phyloP scores from a whole-genome alignment of 1,284 basidiomycete genomes.

The Cystobasidiaceae sp. region DNA sequence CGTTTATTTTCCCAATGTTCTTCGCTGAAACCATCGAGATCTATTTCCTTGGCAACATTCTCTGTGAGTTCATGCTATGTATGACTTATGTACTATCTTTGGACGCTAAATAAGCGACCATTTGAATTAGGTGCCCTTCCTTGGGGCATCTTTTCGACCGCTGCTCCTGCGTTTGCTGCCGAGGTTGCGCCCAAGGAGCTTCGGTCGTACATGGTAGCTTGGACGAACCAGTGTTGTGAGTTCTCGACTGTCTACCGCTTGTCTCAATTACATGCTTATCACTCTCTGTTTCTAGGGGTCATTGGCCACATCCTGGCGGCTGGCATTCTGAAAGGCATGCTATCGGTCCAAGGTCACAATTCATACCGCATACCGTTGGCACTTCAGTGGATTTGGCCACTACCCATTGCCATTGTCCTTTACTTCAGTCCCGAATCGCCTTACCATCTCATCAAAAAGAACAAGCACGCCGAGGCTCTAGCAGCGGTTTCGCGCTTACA shows the following conservation, averaged over 20 bases:
- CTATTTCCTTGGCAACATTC: slow-evolving; percentile 47
- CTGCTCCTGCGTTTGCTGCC: slow-evolving; percentile 51
- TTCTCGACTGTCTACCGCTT: too few species aligned
- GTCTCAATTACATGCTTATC: too few species aligned
- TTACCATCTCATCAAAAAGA: slow-evolving; percentile 52
- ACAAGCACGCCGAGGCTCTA: slow-evolving; percentile 50
- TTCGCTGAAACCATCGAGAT: slow-evolving; percentile 46
- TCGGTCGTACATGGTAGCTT: slow-evolving; percentile 51
- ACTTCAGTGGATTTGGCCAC: slow-evolving; percentile 46
- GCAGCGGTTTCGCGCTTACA: slow-evolving; percentile 47
- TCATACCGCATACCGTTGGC: slow-evolving; percentile 49
- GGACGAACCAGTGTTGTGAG: slow-evolving; percentile 52
- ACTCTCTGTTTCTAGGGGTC: too few species aligned
- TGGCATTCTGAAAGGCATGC: slow-evolving; percentile 46
- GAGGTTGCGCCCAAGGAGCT: slow-evolving; percentile 51
- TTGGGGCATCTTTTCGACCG: slow-evolving; percentile 47
- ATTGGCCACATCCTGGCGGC: slow-evolving; percentile 47
- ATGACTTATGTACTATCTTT: too few species aligned
- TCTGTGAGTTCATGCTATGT: slow-evolving; percentile 38
- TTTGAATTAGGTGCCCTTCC: neutral
- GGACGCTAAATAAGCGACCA: too few species aligned
- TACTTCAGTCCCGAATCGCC: slow-evolving; percentile 46
- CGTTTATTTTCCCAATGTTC: slow-evolving; percentile 44
- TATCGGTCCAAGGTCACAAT: slow-evolving; percentile 37
- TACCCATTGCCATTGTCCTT: slow-evolving; percentile 44